phyloP scores from a whole-genome alignment of 1,139 yeast genomes.

The Blastobotrys illinoisensis region DNA sequence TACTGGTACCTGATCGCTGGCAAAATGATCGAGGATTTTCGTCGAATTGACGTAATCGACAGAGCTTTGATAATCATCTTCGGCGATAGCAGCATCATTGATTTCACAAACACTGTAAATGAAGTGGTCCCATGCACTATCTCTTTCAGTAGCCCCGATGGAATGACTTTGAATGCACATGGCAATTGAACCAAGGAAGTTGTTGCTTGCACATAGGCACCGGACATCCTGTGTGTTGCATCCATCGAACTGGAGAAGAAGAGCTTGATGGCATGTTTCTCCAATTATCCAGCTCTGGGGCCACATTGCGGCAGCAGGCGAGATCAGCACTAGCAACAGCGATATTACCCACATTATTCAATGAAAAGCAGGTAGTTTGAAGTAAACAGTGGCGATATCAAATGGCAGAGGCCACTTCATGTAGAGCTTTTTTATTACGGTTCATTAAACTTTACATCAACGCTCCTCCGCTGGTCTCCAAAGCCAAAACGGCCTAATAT shows the following conservation, averaged over 20 bases:
- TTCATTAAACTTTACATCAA: neutral
- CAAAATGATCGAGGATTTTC: slow-evolving; percentile 2
- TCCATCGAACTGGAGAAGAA: slow-evolving; percentile 24
- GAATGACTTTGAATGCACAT: slow-evolving; percentile 19
- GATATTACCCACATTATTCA: slow-evolving; percentile 5
- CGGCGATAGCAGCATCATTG: slow-evolving; percentile 22
- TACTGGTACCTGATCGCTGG: slow-evolving; percentile 2
- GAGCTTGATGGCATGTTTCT: slow-evolving; percentile 28
- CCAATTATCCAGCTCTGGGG: slow-evolving; percentile 31
- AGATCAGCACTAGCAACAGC: slow-evolving; percentile 1
- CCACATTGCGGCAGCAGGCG: slow-evolving; percentile 27
- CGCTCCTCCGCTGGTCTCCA: neutral
- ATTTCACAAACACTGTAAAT: slow-evolving; percentile 23
- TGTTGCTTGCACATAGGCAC: slow-evolving; percentile 30
- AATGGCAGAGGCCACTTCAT: no score
- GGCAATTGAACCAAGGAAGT: slow-evolving; percentile 31
- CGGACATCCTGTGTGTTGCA: slow-evolving; percentile 27
- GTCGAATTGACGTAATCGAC: slow-evolving; percentile 14
- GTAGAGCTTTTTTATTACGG: neutral
- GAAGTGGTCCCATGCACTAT: slow-evolving; percentile 31
- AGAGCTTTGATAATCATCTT: slow-evolving; percentile 22
- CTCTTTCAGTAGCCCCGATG: slow-evolving; percentile 19
- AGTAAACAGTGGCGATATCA: no score
- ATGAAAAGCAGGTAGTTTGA: neutral
- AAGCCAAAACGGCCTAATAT: neutral